Percentiles rank a stretch among this genome's conserved stretches.
These are phyloP conservation scores for Botrytis fabae DNA, from an alignment of 2,329 filamentous ascomycete genomes.

Conservation along the genomic window DNA sequence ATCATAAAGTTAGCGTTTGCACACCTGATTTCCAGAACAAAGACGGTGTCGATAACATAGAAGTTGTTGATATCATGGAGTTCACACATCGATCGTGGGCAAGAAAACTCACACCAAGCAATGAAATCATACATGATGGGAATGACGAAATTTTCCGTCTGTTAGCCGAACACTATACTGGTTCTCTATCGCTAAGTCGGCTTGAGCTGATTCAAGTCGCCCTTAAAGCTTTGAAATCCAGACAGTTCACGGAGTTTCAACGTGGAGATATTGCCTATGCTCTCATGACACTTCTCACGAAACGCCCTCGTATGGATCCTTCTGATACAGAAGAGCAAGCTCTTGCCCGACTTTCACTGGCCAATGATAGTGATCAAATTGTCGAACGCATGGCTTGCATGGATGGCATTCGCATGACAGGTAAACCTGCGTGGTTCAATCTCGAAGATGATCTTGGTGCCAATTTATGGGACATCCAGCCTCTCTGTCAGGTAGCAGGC, in stretches of 20 bases:
- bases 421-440: conserved; percentile 31
- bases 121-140: conserved; percentile 14
- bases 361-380: conserved; percentile 41
- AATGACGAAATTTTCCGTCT: conserved; percentile 24
- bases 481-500: conserved; percentile 40
- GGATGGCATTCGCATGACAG: conserved; percentile 15
- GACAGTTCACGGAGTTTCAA: conserved; percentile 21
- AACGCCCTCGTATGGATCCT: conserved; percentile 34
- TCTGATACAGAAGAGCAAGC: conserved; percentile 39
- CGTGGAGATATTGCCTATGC: conserved; percentile 40
- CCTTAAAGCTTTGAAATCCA: conserved; percentile 21
- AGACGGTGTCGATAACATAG: conserved; percentile 15
- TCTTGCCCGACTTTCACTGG: conserved; percentile 39
- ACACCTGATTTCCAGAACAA: conserved; percentile 1
- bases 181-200: conserved; percentile 17
- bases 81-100: conserved; percentile 25
- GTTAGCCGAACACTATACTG: conserved; percentile 22
- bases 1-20: conserved; percentile 22
- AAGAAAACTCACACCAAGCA: neutral
- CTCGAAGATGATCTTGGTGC: conserved; percentile 35
- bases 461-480: conserved; percentile 41
- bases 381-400: conserved; percentile 40
- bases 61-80: conserved; percentile 24
- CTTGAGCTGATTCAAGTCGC: conserved; percentile 22
- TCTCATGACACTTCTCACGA: conserved; percentile 40